These are phyloP conservation scores for Botrytis deweyae DNA, from an alignment of 2,329 filamentous ascomycete genomes.

Conservation along the genomic window DNA sequence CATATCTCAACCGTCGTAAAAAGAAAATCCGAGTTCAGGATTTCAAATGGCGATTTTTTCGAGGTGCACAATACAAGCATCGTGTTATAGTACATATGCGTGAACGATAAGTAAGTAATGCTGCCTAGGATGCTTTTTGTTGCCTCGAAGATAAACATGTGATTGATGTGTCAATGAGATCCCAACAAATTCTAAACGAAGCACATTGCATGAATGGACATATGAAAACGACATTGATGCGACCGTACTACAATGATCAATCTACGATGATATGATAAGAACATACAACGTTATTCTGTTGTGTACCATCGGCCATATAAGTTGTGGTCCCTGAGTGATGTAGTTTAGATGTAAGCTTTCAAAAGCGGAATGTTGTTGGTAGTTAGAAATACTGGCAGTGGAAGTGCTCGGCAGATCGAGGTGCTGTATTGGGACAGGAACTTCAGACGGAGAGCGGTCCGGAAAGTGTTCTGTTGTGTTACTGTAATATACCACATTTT, in stretches of 20 bases:
- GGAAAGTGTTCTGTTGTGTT: neutral
- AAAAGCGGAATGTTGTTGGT: conserved; percentile 13
- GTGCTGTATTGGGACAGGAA: neutral
- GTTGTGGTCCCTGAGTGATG: neutral
- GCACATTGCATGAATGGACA: neutral
- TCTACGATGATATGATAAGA: conserved; percentile 11
- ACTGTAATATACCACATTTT: neutral
- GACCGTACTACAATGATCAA: neutral
- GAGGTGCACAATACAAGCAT: neutral
- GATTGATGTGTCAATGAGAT: neutral
- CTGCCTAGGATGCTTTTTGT: neutral
- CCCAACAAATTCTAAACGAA: conserved; percentile 17
- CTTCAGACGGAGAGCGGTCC: neutral
- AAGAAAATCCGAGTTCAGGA: neutral
- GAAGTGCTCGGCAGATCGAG: neutral
- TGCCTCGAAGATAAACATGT: neutral
- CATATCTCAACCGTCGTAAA: neutral
- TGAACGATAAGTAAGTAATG: neutral
- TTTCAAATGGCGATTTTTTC: neutral
- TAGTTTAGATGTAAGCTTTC: conserved; percentile 12
- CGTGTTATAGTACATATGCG: neutral
- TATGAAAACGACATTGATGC: neutral
- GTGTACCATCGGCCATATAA: neutral
- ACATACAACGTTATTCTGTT: neutral
- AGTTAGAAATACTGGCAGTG: neutral